Evolutionary conservation across 306 rosid species (phyloP).

Genomic region (Medicago truncatula): DNA sequence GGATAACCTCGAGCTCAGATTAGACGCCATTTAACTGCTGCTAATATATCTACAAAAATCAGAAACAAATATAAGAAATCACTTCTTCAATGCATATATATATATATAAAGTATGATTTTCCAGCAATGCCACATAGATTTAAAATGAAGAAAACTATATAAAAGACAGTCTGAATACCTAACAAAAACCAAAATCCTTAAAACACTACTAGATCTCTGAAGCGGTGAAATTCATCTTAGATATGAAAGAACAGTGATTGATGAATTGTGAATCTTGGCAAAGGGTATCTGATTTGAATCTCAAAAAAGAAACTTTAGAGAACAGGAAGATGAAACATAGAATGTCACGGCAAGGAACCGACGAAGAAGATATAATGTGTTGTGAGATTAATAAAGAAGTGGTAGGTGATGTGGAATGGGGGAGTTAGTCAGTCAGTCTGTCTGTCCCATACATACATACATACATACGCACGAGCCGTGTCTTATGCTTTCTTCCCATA

Average conservation of each 20-base stretch:
- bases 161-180: slow-evolving; percentile 41
- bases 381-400: slow-evolving; percentile 61
- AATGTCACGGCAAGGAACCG: slow-evolving; percentile 38
- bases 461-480: too few species aligned
- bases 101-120: too few species aligned
- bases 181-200: slow-evolving; percentile 32
- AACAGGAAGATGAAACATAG: slow-evolving; percentile 20
- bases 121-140: slow-evolving; percentile 36
- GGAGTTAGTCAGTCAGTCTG: too few species aligned
- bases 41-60: slow-evolving; percentile 48
- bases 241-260: slow-evolving; percentile 34
- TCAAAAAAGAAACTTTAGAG: slow-evolving; percentile 40
- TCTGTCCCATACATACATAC: not conserved
- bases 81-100: slow-evolving; percentile 29
- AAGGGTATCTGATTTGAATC: slow-evolving; percentile 44
- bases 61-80: slow-evolving; percentile 36
- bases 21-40: slow-evolving; percentile 70
- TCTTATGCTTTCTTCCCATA: too few species aligned
- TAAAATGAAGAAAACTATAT: not conserved
- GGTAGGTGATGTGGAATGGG: slow-evolving; percentile 58
- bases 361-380: slow-evolving; percentile 45
- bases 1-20: slow-evolving; percentile 68
- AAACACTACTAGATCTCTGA: slow-evolving; percentile 55
- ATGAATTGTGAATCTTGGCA: slow-evolving; percentile 31
- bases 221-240: slow-evolving; percentile 37